phyloP scores from a whole-genome alignment of 148 eudicot genomes.

The Nyssa sinensis region DNA sequence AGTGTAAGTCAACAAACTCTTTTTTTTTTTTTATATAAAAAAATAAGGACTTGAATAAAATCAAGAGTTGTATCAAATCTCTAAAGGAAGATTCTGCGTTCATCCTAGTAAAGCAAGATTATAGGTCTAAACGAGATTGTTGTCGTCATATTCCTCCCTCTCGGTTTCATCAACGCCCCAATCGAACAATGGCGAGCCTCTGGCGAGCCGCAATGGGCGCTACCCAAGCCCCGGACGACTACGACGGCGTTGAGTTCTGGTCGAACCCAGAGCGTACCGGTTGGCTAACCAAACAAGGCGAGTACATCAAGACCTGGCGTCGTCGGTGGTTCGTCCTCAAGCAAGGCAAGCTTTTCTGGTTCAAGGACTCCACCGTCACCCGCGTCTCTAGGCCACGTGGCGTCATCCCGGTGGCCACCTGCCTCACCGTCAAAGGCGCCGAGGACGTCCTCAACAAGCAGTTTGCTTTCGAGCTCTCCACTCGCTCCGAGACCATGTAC shows the following conservation, averaged over 20 bases:
- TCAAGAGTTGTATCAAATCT: no score
- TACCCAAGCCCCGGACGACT: slow-evolving; percentile 20
- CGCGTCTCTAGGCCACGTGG: slow-evolving; percentile 74
- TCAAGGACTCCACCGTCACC: slow-evolving; percentile 63
- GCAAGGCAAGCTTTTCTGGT: slow-evolving; percentile 92
- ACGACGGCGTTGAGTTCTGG: slow-evolving; percentile 72
- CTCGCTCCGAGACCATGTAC: slow-evolving; percentile 72
- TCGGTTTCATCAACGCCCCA: neutral
- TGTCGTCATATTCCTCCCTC: neutral
- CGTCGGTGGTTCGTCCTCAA: slow-evolving; percentile 86
- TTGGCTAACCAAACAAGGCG: slow-evolving; percentile 91
- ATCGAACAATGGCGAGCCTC: slow-evolving; percentile 50
- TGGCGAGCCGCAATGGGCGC: slow-evolving; percentile 67
- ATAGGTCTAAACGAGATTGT: no score
- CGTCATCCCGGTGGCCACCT: slow-evolving; percentile 62
- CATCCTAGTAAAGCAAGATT: no score
- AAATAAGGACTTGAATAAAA: no score
- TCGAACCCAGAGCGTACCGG: slow-evolving; percentile 68
- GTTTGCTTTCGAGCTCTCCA: slow-evolving; percentile 79
- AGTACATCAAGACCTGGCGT: slow-evolving; percentile 95
- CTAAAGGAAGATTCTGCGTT: no score
- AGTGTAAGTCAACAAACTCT: no score
- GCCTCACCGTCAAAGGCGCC: slow-evolving; percentile 84
- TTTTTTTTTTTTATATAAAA: no score
- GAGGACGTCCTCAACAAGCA: slow-evolving; percentile 72